Evolutionary conservation across 768 basidiomycete genomes (phyloP).

Genomic region (Clavulina sp.): DNA sequence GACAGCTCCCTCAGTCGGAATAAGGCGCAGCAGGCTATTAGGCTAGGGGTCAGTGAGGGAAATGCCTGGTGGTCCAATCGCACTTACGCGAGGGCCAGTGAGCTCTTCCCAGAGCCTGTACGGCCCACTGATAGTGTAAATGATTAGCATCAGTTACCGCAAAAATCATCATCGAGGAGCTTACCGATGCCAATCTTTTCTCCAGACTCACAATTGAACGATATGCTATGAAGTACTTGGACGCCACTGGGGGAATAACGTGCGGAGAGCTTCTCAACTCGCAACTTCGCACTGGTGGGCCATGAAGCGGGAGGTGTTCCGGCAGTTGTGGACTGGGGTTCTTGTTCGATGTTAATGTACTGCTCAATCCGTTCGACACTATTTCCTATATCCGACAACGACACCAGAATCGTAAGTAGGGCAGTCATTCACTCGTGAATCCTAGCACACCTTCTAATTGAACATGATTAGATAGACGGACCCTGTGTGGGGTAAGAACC

Average conservation of each 20-base stretch:
- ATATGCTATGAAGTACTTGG: slow-evolving; percentile 41
- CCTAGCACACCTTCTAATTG: slow-evolving; percentile 29
- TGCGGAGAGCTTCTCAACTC: slow-evolving; percentile 35
- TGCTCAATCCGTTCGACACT: slow-evolving; percentile 42
- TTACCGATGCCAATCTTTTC: slow-evolving; percentile 44
- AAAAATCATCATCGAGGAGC: too few relatives aligned
- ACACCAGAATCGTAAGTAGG: background rate
- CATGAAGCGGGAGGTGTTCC: slow-evolving; percentile 25
- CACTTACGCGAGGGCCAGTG: slow-evolving; percentile 32
- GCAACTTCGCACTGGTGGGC: slow-evolving; percentile 39
- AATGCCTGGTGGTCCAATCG: slow-evolving; percentile 81
- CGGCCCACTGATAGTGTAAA: too few relatives aligned
- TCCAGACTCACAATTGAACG: slow-evolving; percentile 37
- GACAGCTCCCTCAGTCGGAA: slow-evolving; percentile 4
- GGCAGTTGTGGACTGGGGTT: slow-evolving; percentile 38
- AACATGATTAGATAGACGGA: slow-evolving; percentile 25
- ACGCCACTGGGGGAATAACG: slow-evolving; percentile 35
- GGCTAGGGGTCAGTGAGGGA: too few relatives aligned
- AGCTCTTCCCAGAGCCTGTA: slow-evolving; percentile 8
- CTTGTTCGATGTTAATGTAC: slow-evolving; percentile 38
- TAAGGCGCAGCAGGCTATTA: slow-evolving; percentile 27
- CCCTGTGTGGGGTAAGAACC: too few relatives aligned
- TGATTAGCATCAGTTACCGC: too few relatives aligned
- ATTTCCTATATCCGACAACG: slow-evolving; percentile 41
- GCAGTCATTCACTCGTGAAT: background rate